Evolutionary conservation across 306 rosid species (phyloP).

Genomic region (Luffa acutangula): DNA sequence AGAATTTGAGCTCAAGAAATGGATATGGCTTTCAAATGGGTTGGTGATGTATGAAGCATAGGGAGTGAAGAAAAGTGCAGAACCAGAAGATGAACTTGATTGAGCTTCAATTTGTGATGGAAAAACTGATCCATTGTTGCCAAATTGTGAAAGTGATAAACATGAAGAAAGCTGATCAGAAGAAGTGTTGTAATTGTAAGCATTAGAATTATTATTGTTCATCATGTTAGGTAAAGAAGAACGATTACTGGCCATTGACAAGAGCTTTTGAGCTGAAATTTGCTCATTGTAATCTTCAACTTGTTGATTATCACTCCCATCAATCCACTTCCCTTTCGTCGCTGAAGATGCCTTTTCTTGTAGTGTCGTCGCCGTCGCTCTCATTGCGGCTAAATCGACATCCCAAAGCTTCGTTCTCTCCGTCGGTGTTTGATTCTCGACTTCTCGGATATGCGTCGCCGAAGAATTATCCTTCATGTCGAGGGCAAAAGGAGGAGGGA

Average conservation of each 20-base stretch:
- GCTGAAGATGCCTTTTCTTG: not conserved
- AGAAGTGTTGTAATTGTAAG: constrained; percentile 22
- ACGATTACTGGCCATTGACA: constrained; percentile 21
- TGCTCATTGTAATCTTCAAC: constrained; percentile 6
- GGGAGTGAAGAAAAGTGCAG: constrained; percentile 35
- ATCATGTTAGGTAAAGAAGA: constrained; percentile 29
- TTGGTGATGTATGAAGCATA: constrained; percentile 34
- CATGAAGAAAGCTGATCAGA: constrained; percentile 31
- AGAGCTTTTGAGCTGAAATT: constrained; percentile 42
- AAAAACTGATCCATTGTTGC: constrained; percentile 35
- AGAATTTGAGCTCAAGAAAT: constrained; percentile 34
- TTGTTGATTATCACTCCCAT: constrained; percentile 4
- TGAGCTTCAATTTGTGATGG: constrained; percentile 30
- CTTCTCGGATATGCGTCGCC: not conserved
- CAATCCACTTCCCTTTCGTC: constrained; percentile 40
- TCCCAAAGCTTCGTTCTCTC: constrained; percentile 19
- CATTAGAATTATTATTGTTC: constrained; percentile 29
- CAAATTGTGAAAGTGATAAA: constrained; percentile 51
- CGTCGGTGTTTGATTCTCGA: constrained; percentile 10
- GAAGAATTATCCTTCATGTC: not conserved
- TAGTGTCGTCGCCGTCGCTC: not conserved
- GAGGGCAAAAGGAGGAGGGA: constrained; percentile 9
- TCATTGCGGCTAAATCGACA: constrained; percentile 10
- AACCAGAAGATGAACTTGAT: constrained; percentile 20
- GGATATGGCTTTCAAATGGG: constrained; percentile 32